phyloP scores from a whole-genome alignment of 2,329 filamentous ascomycete genomes.

The Colletotrichum navitas region DNA sequence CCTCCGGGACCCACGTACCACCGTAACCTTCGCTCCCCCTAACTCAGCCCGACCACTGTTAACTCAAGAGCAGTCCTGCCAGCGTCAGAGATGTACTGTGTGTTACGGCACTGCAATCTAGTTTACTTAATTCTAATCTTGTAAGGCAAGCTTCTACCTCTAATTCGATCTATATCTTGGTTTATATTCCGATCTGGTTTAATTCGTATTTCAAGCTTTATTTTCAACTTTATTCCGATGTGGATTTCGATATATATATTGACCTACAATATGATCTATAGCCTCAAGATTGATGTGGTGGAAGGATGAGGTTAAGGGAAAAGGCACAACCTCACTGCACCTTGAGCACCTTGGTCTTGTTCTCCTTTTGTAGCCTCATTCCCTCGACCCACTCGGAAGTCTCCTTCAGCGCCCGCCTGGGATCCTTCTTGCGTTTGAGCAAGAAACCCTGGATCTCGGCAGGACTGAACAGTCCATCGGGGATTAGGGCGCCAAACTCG shows the following conservation, averaged over 20 bases:
- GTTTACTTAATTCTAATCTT: neutral
- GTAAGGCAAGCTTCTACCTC: neutral
- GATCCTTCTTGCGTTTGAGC: conserved; percentile 71
- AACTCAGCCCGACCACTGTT: neutral
- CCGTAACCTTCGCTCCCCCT: neutral
- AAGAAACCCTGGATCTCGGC: conserved; percentile 76
- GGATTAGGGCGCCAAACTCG: conserved; percentile 66
- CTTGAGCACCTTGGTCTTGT: conserved; percentile 60
- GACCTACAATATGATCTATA: neutral
- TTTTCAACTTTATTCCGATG: no score
- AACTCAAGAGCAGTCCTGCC: no score
- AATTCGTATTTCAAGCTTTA: no score
- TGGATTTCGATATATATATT: no score
- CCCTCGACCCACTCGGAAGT: conserved; percentile 66
- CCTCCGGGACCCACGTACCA: neutral
- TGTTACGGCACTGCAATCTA: neutral
- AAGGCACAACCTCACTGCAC: conserved; percentile 55
- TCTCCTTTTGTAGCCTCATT: conserved; percentile 63
- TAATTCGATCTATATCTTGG: no score
- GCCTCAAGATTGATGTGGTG: neutral
- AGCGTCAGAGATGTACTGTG: no score
- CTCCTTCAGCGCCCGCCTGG: conserved; percentile 66
- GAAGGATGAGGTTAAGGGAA: neutral
- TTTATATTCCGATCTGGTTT: no score
- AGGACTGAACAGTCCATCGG: conserved; percentile 65